phyloP scores from a whole-genome alignment of 2,329 filamentous ascomycete species.

The Xylariaceae sp. region DNA sequence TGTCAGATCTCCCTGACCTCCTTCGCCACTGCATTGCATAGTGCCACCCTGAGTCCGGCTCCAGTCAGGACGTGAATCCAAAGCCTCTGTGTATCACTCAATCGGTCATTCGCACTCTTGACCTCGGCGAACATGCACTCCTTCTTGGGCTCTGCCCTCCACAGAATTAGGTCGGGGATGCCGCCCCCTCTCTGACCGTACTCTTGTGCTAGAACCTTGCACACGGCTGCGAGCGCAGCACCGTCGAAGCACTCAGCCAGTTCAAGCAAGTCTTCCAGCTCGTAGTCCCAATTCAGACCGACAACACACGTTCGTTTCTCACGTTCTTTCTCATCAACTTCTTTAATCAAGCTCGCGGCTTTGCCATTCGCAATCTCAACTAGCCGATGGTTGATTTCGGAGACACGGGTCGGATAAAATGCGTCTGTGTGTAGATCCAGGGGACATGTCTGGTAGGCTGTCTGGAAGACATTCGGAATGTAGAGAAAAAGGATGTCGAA shows the following conservation, averaged over 20 bases:
- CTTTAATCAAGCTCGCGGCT: constrained; percentile 60
- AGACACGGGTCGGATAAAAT: constrained; percentile 80
- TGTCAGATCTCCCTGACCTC: constrained; percentile 41
- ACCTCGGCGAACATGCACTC: constrained; percentile 75
- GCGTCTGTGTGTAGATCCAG: constrained; percentile 88
- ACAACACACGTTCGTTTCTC: constrained; percentile 77
- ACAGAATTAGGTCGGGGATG: constrained; percentile 88
- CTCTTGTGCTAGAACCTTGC: constrained; percentile 93
- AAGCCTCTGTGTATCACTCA: constrained; percentile 92
- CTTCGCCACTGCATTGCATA: constrained; percentile 60
- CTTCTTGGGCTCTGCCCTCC: constrained; percentile 49
- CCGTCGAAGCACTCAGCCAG: constrained; percentile 73
- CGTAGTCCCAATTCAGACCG: constrained; percentile 86
- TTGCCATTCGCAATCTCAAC: constrained; percentile 82
- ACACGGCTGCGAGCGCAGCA: constrained; percentile 75
- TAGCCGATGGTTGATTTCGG: constrained; percentile 82
- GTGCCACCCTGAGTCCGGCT: constrained; percentile 78
- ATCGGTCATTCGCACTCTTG: constrained; percentile 80
- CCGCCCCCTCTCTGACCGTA: constrained; percentile 82
- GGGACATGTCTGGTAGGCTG: constrained; percentile 87
- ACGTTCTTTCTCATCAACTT: constrained; percentile 63
- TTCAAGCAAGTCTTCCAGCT: constrained; percentile 70
- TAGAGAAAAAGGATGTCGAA: constrained; percentile 90
- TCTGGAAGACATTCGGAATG: constrained; percentile 95
- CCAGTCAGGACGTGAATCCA: constrained; percentile 93